Base-by-base conservation (phyloP, 306 rosid genomes). In the Pachyrhizus erosus region DNA sequence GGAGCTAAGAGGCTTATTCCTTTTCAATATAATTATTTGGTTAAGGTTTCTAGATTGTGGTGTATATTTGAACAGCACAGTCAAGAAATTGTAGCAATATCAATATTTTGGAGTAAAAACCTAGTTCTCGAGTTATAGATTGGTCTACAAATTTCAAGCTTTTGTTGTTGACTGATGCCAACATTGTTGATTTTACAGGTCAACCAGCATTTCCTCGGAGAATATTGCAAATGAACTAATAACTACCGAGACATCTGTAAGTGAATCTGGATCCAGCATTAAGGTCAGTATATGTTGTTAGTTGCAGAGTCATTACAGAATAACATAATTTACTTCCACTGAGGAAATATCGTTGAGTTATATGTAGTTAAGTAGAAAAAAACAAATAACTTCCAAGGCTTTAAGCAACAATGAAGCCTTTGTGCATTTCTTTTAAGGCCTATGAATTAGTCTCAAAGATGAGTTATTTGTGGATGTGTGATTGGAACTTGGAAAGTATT, bases 191-290 rank as follows among this genome's bases (percentile, higher is more conserved):
- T 84, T 17, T 15, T 73, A 62, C 86, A 91, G 98, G 88, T 90
- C 92, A 68, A 55, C 79, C 85, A 88, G 90, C 89, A 82, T 91
- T 73, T 90, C 94, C n/a, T 88, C 91, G 0, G 92, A 92, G 17
- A 88, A 90, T 84, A 86, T 92, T 79, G 83, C 70, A 54, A 85
- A 64, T 80, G 98, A 86, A 78, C 83, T 86, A 40, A 83, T 82
- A 77, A 70, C 87, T 60, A 73, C 87, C 43, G 93, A 89, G 45
- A 55, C 91, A 37, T 83, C 97, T 76, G 89, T 90, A 68, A 90
- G 94, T 62, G 93, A 87, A 60, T 84, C 90, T 74, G 89, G 87
- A 83, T 83, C 89, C 70, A 79, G 79, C 83, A 65, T 71, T 66
- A 92, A 87, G 97, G 98, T 94, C 73, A 79, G 89, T 81, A 39